Evolutionary conservation across 2,329 filamentous ascomycete genomes (phyloP), one percentile per base, ranked within the genome.

Genomic region (Trichoderma afroharzianum): DNA sequence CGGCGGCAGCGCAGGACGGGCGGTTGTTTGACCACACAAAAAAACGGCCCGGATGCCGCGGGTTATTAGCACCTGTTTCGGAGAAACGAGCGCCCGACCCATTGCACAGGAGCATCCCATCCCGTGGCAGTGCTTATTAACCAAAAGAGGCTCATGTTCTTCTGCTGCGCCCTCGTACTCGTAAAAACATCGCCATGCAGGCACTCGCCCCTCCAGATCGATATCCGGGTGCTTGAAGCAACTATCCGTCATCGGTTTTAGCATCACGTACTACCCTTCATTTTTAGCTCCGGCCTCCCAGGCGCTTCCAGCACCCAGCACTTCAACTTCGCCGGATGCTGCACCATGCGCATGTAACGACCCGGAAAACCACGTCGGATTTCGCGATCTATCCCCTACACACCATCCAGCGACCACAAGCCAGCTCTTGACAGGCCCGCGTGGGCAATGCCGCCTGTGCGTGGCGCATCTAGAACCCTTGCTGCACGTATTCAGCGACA

Each of bases 371-470:
- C 28, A 53, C 57, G 39, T 36, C 28, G 57, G 55, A 61, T 9
- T 55, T 70, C 58, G 47, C 59, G 30, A 53, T 59, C 24, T 61
- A 63, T 32, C 50, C 43, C 47, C 43, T 69, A 55, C 68, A 55
- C 39, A 55, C 30, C 58, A 47, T 24, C 32, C 9, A 36, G 26
- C 36, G 47, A 66, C 39, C 68, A 53, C 15, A 66, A 61, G 70
- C 70, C 47, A 58, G 18, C 21, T 58, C 26, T 58, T 30, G 3
- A 15, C 28, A n/a, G 26, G 76, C 77, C 76, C 78, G 75, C 75
- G 76, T 74, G 77, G 77, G 77, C 76, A 73, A 79, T 79, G 79
- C 78, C 76, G 73, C 76, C 74, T 74, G 72, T 76, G 74, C 74
- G 74, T 74, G 72, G 73, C 70, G 73, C 72, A 74, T 73, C 73